phyloP scores from a whole-genome alignment of 2,329 filamentous ascomycete genomes.

The Chaetomiaceae sp. region DNA sequence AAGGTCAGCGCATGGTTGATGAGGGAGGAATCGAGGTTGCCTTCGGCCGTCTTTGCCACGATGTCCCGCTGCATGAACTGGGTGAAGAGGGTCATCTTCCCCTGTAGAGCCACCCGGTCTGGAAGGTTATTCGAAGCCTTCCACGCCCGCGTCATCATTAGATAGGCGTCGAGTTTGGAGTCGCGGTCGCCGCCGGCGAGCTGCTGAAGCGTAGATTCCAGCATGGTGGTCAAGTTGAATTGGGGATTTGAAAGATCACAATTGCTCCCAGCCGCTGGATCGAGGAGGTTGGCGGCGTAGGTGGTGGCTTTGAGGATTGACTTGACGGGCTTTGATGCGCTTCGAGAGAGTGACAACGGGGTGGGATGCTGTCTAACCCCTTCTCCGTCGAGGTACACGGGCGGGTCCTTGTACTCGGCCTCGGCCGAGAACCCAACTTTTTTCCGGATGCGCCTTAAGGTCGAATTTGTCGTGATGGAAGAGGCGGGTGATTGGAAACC shows the following conservation, averaged over 20 bases:
- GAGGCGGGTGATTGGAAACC: constrained; percentile 43
- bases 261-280: constrained; percentile 42
- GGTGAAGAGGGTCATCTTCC: constrained; percentile 71
- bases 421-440: constrained; percentile 55
- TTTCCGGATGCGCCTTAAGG: constrained; percentile 45
- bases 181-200: constrained; percentile 69
- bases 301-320: constrained; percentile 75
- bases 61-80: constrained; percentile 85
- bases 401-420: constrained; percentile 54
- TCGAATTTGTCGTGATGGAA: constrained; percentile 39
- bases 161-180: constrained; percentile 79
- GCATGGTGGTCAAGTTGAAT: constrained; percentile 68
- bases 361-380: constrained; percentile 38
- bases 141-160: constrained; percentile 69
- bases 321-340: constrained; percentile 47
- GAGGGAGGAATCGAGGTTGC: constrained; percentile 62
- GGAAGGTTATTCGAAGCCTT: constrained; percentile 80
- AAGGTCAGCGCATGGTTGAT: constrained; percentile 74
- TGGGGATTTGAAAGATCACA: constrained; percentile 34
- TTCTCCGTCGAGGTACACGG: constrained; percentile 40
- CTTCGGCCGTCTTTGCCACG: constrained; percentile 53
- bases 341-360: constrained; percentile 38
- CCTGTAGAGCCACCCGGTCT: constrained; percentile 64
- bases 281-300: constrained; percentile 44
- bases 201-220: constrained; percentile 79